Evolutionary conservation across 2,329 filamentous ascomycete genomes (phyloP), one percentile per base, ranked within the genome.

Genomic region (Xylaria sp.): DNA sequence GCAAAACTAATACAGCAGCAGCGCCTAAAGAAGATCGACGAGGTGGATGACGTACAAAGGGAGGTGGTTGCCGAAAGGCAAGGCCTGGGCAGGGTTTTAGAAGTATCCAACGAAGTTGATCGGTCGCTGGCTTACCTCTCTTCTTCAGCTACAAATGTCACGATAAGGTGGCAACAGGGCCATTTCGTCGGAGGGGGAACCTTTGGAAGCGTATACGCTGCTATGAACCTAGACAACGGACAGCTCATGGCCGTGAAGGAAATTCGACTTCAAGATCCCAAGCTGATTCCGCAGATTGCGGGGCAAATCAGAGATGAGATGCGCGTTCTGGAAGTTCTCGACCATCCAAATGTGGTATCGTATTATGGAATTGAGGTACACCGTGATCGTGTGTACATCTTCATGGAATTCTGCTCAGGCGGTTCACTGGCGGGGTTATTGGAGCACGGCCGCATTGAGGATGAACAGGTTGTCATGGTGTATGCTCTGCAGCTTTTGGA

Each of bases 171-270:
- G 96, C 96, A 98, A 80, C 96, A 98, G 84, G 96, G 96, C n/a
- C 94, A 97, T 76, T 99, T 97, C 78, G 94, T 99, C 52, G 96
- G 96, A 60, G 95, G 96, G 62, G 96, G 96, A 73, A 98, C 95
- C 0, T 99, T 99, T 81, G 96, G 96, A 71, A 97, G 94, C 63
- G 96, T 99, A 12, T 99, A 99, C 77, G 94, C 94, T 41, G 96
- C 94, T 41, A 97, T 98, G 88, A 98, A 99, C 78, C 85, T 99
- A 62, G 97, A 99, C 82, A 95, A 94, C 31, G 95, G 95, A 67
- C 94, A 97, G 78, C 83, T 98, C 70, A 98, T 99, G 95, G 96
- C 96, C 2, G 96, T 99, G 74, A 99, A 99, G 82, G 96, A 99
- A 81, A 99, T 99, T 74, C 91, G 96, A 70, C 86, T 99, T 34